These are phyloP conservation scores for Haplographium delicatum DNA, from an alignment of 495 filamentous ascomycete genomes.

Conservation along the genomic window DNA sequence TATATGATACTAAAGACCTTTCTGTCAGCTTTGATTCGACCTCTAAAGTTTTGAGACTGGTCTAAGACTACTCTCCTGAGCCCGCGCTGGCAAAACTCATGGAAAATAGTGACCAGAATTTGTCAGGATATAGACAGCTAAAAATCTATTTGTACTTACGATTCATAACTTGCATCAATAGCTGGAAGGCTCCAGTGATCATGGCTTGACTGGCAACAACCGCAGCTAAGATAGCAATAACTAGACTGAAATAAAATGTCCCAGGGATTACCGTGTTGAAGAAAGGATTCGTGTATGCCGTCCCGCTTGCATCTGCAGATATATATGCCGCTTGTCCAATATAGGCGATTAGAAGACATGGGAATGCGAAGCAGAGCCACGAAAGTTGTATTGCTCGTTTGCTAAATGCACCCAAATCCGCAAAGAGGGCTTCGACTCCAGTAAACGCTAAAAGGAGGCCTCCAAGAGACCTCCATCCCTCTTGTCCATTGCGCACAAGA, in stretches of 20 bases:
- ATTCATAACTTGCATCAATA: constrained; percentile 69
- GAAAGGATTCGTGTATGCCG: constrained; percentile 65
- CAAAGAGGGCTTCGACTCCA: constrained; percentile 70
- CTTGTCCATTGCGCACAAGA: constrained; percentile 53
- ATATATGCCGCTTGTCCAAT: constrained; percentile 73
- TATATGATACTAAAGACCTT: constrained; percentile 69
- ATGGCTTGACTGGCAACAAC: constrained; percentile 75
- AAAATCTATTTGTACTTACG: not conserved
- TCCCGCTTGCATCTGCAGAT: constrained; percentile 43
- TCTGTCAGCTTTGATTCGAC: no score
- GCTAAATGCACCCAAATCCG: constrained; percentile 66
- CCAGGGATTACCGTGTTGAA: constrained; percentile 62
- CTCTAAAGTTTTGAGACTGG: no score
- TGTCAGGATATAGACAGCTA: no score
- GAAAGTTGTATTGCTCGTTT: constrained; percentile 56
- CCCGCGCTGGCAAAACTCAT: no score
- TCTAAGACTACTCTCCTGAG: no score
- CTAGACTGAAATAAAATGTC: constrained; percentile 57
- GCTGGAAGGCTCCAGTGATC: constrained; percentile 68
- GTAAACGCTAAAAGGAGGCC: constrained; percentile 69
- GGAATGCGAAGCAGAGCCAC: constrained; percentile 59
- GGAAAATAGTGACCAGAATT: no score
- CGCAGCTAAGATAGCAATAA: constrained; percentile 42
- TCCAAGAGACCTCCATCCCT: constrained; percentile 63
- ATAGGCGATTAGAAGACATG: constrained; percentile 66